phyloP scores from a whole-genome alignment of 805 yeast species.

The Candida vaughaniae region DNA sequence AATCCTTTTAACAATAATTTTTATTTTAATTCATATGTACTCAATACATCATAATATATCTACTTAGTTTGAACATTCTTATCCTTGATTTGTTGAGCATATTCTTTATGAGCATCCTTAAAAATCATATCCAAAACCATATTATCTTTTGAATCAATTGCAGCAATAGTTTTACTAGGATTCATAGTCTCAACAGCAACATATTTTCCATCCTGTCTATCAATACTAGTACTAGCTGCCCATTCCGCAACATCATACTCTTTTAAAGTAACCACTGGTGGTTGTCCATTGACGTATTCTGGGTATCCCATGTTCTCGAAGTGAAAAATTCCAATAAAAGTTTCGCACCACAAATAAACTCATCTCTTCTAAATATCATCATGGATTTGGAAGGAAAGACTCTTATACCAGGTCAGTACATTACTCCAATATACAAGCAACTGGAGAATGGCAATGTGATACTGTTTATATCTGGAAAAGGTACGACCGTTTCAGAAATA shows the following conservation, averaged over 20 bases:
- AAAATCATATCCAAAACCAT: conserved; percentile 44
- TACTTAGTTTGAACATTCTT: conserved; percentile 11
- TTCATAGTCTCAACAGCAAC: conserved; percentile 47
- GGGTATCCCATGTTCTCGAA: conserved; percentile 45
- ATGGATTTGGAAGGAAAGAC: neutral
- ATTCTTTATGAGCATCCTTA: conserved; percentile 42
- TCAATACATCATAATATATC: conserved; percentile 1
- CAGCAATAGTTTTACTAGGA: conserved; percentile 45
- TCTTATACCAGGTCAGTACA: conserved; percentile 76
- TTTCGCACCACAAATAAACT: too few relatives aligned
- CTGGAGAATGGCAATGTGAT: conserved; percentile 21
- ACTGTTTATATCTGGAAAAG: conserved; percentile 61
- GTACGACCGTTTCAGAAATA: conserved; percentile 53
- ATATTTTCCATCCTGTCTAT: conserved; percentile 31
- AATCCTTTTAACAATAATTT: neutral
- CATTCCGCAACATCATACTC: conserved; percentile 54
- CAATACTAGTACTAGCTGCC: conserved; percentile 53
- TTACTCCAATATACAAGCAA: conserved; percentile 54
- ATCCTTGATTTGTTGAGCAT: conserved; percentile 15
- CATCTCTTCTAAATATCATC: too few relatives aligned
- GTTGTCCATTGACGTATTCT: conserved; percentile 41
- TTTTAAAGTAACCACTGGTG: conserved; percentile 44
- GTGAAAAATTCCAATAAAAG: too few relatives aligned
- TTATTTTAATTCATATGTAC: conserved; percentile 8
- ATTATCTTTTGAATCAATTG: conserved; percentile 34